Percentiles rank a stretch among this genome's conserved stretches.
Conservation (phyloP, 352 stramenopile species). For the Phytophthora vignae region DNA sequence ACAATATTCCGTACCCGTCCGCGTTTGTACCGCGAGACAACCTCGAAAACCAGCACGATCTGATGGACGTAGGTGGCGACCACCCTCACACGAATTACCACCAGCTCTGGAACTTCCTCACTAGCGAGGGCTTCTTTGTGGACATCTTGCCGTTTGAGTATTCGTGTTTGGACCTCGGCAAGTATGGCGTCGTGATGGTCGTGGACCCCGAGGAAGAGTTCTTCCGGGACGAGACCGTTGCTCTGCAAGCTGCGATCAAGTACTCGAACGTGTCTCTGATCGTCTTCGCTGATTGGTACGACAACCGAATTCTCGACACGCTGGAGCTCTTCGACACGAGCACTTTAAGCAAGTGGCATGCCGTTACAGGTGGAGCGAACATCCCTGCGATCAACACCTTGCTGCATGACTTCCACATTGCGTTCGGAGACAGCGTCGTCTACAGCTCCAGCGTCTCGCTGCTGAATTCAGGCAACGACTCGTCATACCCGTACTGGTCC, state of each 20-base stretch:
- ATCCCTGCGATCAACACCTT: slow-evolving; percentile 77
- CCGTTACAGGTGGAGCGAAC: slow-evolving; percentile 82
- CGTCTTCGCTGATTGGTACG: slow-evolving; percentile 87
- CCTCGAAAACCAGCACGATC: slow-evolving; percentile 66
- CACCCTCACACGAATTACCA: slow-evolving; percentile 90
- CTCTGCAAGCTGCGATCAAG: slow-evolving; percentile 64
- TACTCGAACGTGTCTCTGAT: slow-evolving; percentile 77
- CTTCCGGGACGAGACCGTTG: slow-evolving; percentile 69
- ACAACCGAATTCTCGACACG: slow-evolving; percentile 60
- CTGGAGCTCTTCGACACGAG: slow-evolving; percentile 87
- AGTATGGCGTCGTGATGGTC: slow-evolving; percentile 83
- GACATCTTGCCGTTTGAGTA: slow-evolving; percentile 87
- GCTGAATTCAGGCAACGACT: slow-evolving; percentile 37
- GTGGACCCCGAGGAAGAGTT: slow-evolving; percentile 88
- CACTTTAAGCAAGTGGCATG: slow-evolving; percentile 80
- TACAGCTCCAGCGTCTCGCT: slow-evolving; percentile 60
- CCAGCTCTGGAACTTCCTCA: slow-evolving; percentile 80
- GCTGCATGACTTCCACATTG: slow-evolving; percentile 71
- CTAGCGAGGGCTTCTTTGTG: slow-evolving; percentile 71
- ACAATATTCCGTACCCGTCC: slow-evolving; percentile 89
- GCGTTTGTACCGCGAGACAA: slow-evolving; percentile 84
- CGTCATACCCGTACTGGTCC: slow-evolving; percentile 67
- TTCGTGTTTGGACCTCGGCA: slow-evolving; percentile 69
- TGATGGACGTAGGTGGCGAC: slow-evolving; percentile 82
- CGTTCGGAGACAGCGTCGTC: slow-evolving; percentile 65